Percentiles rank a stretch among this genome's conserved stretches.
phyloP scores from a whole-genome alignment of 108 stramenopile genomes.

The Pinguiococcus pyrenoidosus region DNA sequence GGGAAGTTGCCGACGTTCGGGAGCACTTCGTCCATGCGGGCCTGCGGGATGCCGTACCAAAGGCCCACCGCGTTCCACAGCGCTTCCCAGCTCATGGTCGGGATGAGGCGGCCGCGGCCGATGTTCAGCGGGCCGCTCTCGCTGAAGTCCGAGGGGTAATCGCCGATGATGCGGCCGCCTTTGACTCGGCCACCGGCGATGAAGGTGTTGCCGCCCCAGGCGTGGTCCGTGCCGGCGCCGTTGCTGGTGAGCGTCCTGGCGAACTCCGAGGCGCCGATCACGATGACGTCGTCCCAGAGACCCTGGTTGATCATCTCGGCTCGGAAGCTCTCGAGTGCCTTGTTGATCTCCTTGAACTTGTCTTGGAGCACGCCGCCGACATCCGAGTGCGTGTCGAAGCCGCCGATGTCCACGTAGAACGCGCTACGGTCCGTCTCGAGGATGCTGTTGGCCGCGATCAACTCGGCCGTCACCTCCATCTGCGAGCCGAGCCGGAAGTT shows the following conservation, averaged over 20 bases:
- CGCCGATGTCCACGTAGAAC: constrained; percentile 13
- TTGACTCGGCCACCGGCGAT: too few relatives aligned
- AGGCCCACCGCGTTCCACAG: too few relatives aligned
- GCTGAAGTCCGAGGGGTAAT: constrained; percentile 18
- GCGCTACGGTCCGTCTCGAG: constrained; percentile 26
- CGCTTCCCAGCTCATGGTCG: too few relatives aligned
- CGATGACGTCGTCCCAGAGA: constrained; percentile 31
- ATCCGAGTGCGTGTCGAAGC: constrained; percentile 20
- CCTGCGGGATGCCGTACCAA: too few relatives aligned
- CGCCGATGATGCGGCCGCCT: too few relatives aligned
- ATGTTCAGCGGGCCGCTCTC: constrained; percentile 9
- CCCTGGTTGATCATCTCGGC: constrained; percentile 22
- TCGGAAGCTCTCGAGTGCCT: constrained; percentile 19
- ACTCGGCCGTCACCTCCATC: too few relatives aligned
- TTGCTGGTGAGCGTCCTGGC: constrained; percentile 33
- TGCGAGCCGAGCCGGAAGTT: too few relatives aligned
- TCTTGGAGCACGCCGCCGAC: neutral
- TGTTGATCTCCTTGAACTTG: constrained; percentile 16
- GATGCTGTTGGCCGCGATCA: too few relatives aligned
- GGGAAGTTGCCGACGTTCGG: constrained; percentile 7
- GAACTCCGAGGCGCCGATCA: constrained; percentile 35
- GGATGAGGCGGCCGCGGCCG: too few relatives aligned
- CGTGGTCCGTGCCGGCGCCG: constrained; percentile 32
- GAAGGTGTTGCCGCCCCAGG: too few relatives aligned
- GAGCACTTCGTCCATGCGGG: neutral